Percentiles rank a stretch among this genome's conserved stretches.
Evolutionary conservation across 2,329 filamentous ascomycete genomes (phyloP).

Genomic region (Cladophialophora exuberans): DNA sequence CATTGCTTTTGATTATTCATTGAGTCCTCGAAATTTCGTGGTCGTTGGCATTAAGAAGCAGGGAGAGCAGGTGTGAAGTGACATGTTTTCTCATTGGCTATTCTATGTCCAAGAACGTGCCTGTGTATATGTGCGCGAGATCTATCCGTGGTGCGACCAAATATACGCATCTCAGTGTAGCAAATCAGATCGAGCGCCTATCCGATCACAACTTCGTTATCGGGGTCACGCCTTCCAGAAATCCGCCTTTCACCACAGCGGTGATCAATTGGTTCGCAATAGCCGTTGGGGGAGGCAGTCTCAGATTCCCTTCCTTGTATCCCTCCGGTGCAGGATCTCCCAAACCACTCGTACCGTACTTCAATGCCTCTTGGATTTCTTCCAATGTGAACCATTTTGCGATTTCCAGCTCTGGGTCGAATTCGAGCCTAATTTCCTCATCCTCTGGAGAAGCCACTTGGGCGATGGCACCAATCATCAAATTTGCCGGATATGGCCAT

Average conservation of each 20-base stretch:
- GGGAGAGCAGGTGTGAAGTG: background rate
- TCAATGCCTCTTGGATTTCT: slow-evolving; percentile 76
- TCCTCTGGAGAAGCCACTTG: slow-evolving; percentile 76
- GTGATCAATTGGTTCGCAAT: slow-evolving; percentile 89
- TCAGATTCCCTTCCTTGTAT: slow-evolving; percentile 76
- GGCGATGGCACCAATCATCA: slow-evolving; percentile 87
- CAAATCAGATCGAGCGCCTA: background rate
- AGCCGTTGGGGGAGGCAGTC: slow-evolving; percentile 81
- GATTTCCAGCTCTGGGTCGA: slow-evolving; percentile 89
- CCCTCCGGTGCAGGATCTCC: slow-evolving; percentile 66
- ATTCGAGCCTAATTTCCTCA: slow-evolving; percentile 78
- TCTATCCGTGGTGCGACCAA: background rate
- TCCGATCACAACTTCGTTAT: slow-evolving; percentile 36
- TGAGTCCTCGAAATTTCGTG: slow-evolving; percentile 88
- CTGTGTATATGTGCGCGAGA: background rate
- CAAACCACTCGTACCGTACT: slow-evolving; percentile 67
- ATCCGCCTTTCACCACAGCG: slow-evolving; percentile 74
- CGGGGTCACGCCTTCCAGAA: slow-evolving; percentile 62
- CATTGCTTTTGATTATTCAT: slow-evolving; percentile 82
- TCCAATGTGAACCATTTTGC: slow-evolving; percentile 86
- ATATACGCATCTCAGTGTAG: background rate
- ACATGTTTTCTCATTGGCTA: no score
- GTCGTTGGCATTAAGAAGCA: slow-evolving; percentile 85
- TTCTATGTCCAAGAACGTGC: no score
- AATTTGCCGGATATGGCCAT: slow-evolving; percentile 81